Conservation (phyloP, 2,329 filamentous ascomycete genomes). For the Verticillium alfalfae region DNA sequence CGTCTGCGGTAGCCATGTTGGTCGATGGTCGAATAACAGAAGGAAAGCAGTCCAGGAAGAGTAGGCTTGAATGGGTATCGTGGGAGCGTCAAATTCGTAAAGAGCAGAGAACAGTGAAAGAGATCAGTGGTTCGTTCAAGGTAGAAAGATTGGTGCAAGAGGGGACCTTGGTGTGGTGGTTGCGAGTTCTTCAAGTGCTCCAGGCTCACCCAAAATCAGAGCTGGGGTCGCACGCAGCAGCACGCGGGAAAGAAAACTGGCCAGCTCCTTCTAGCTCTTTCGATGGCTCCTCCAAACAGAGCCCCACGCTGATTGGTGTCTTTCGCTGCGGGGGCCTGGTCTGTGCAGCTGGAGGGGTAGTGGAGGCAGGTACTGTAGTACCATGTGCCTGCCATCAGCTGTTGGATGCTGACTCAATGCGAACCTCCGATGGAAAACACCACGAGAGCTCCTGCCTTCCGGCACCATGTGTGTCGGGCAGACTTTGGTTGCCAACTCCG, state of each 20-base stretch:
- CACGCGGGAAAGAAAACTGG: slow-evolving; percentile 11
- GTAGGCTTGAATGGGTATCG: neutral
- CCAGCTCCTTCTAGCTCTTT: slow-evolving; percentile 35
- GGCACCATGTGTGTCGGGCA: no score
- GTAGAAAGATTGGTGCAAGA: neutral
- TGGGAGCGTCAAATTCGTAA: neutral
- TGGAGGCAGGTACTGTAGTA: neutral
- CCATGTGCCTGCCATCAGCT: no score
- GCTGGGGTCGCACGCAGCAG: slow-evolving; percentile 5
- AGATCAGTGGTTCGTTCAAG: neutral
- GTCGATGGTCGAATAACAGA: neutral
- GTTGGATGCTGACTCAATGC: neutral
- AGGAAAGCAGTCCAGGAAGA: slow-evolving; percentile 6
- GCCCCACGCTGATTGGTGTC: slow-evolving; percentile 21
- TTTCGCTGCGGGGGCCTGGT: slow-evolving; percentile 12
- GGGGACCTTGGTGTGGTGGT: neutral
- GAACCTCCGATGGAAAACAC: neutral
- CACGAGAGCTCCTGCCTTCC: no score
- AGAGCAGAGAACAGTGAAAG: slow-evolving; percentile 1
- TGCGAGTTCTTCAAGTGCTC: neutral
- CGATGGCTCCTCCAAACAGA: slow-evolving; percentile 22
- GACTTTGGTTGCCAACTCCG: no score
- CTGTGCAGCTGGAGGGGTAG: slow-evolving; percentile 6
- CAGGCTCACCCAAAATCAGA: neutral
- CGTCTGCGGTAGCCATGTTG: slow-evolving; percentile 56